These are phyloP conservation scores for Hanseniaspora occidentalis DNA, from an alignment of 805 yeast species.

Conservation along the genomic window DNA sequence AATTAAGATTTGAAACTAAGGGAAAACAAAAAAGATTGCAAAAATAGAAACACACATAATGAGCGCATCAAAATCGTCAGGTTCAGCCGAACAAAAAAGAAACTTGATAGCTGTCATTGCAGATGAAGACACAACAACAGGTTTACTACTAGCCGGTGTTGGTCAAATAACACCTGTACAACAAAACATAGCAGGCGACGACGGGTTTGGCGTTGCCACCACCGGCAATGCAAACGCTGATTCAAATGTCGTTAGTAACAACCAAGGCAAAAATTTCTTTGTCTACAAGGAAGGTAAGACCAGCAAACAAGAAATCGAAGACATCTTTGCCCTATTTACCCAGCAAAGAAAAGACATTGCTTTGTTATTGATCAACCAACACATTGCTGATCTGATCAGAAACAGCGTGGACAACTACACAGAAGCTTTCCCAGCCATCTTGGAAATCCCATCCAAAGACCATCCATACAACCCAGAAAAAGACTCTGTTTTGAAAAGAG, in stretches of 20 bases:
- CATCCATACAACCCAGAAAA: constrained; percentile 98
- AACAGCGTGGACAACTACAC: constrained; percentile 70
- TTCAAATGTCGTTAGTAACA: constrained; percentile 10
- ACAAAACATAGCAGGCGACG: constrained; percentile 9
- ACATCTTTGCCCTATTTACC: constrained; percentile 67
- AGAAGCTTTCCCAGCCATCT: constrained; percentile 87
- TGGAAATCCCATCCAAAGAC: constrained; percentile 96
- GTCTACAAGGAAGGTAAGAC: constrained; percentile 74
- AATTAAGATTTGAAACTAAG: too few relatives aligned
- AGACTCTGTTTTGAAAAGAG: constrained; percentile 89
- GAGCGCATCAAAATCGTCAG: neutral
- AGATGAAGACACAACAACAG: constrained; percentile 96
- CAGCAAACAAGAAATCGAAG: constrained; percentile 58
- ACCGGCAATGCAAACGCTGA: neutral
- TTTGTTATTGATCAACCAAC: constrained; percentile 84
- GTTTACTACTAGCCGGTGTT: constrained; percentile 86
- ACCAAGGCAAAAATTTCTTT: constrained; percentile 58
- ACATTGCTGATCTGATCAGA: constrained; percentile 84
- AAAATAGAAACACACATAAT: neutral
- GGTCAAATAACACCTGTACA: constrained; percentile 57
- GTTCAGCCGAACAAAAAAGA: constrained; percentile 37
- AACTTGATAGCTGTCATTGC: constrained; percentile 87
- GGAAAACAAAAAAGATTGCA: neutral
- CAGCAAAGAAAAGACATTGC: constrained; percentile 78
- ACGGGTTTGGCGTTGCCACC: constrained; percentile 24